phyloP scores from a whole-genome alignment of 1,139 yeast species.

The Debaryomyces robertsiae region DNA sequence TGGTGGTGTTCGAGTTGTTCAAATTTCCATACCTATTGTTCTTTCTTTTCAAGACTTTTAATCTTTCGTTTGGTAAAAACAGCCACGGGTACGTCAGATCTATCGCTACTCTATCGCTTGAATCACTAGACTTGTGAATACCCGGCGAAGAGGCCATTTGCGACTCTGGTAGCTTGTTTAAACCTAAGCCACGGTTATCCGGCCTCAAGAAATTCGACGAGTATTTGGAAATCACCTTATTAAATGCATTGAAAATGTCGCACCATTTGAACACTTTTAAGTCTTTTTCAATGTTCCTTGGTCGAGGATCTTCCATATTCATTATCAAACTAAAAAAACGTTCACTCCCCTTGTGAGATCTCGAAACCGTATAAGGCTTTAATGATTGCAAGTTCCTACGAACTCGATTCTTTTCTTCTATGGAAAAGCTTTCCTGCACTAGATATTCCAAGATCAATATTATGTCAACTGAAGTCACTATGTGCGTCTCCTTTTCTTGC shows the following conservation, averaged over 20 bases:
- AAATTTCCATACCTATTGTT: conserved; percentile 12
- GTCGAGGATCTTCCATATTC: conserved; percentile 67
- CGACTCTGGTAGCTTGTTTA: conserved; percentile 1
- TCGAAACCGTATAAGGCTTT: conserved; percentile 62
- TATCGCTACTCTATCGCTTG: neutral
- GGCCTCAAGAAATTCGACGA: conserved; percentile 18
- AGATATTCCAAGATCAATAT: conserved; percentile 59
- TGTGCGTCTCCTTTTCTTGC: conserved; percentile 52
- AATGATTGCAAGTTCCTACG: conserved; percentile 68
- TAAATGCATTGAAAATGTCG: conserved; percentile 54
- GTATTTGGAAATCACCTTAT: conserved; percentile 66
- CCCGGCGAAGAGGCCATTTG: too few species aligned
- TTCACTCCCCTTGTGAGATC: conserved; percentile 46
- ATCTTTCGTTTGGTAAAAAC: conserved; percentile 31
- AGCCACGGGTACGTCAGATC: neutral
- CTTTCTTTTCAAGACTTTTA: conserved; percentile 29
- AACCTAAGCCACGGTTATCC: neutral
- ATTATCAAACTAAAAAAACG: conserved; percentile 61
- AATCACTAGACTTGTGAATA: too few species aligned
- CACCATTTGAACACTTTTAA: conserved; percentile 69
- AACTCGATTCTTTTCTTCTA: conserved; percentile 71
- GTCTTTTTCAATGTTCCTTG: conserved; percentile 73
- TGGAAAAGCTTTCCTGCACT: conserved; percentile 58
- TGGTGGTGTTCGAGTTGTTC: conserved; percentile 10
- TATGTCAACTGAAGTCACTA: conserved; percentile 69